Percentiles rank a stretch among this genome's conserved stretches.
Conservation (phyloP, 371 early-diverging fungal species). For the Cokeromyces recurvatus region DNA sequence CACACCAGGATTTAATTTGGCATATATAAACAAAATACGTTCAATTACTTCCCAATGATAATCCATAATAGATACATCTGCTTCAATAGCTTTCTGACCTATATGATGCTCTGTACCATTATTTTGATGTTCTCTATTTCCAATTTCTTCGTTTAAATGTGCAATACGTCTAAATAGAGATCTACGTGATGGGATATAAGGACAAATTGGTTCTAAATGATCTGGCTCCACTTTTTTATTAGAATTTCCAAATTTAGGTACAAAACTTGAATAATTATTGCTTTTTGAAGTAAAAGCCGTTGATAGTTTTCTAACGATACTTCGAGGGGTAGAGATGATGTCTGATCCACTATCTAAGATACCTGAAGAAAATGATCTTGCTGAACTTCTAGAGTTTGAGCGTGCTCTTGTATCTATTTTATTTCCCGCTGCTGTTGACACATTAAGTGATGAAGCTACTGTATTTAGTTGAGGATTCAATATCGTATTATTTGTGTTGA, state of each 20-base stretch:
- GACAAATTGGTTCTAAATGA: slow-evolving; percentile 42
- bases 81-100: slow-evolving; percentile 9
- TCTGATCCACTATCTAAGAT: slow-evolving; percentile 17
- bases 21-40: slow-evolving; percentile 79
- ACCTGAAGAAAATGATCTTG: slow-evolving; percentile 35
- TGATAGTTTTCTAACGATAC: slow-evolving; percentile 42
- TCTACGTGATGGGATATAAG: slow-evolving; percentile 55
- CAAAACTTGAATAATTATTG: slow-evolving; percentile 4
- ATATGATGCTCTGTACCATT: slow-evolving; percentile 10
- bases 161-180: slow-evolving; percentile 64
- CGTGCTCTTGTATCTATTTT: slow-evolving; percentile 17
- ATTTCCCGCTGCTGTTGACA: not conserved
- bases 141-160: slow-evolving; percentile 58
- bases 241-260: slow-evolving; percentile 6
- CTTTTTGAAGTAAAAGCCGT: slow-evolving; percentile 27
- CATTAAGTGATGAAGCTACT: not conserved
- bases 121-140: slow-evolving; percentile 36
- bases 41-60: slow-evolving; percentile 84
- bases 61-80: slow-evolving; percentile 42
- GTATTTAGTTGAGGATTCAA: slow-evolving; percentile 4
- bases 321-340: slow-evolving; percentile 32
- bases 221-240: slow-evolving; percentile 7
- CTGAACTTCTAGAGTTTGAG: slow-evolving; percentile 42
- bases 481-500: not conserved
- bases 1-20: slow-evolving; percentile 81